Percentiles rank a stretch among this genome's conserved stretches.
These are phyloP conservation scores for Gaeumannomyces sp. DNA, from an alignment of 2,329 filamentous ascomycete genomes.

Conservation along the genomic window DNA sequence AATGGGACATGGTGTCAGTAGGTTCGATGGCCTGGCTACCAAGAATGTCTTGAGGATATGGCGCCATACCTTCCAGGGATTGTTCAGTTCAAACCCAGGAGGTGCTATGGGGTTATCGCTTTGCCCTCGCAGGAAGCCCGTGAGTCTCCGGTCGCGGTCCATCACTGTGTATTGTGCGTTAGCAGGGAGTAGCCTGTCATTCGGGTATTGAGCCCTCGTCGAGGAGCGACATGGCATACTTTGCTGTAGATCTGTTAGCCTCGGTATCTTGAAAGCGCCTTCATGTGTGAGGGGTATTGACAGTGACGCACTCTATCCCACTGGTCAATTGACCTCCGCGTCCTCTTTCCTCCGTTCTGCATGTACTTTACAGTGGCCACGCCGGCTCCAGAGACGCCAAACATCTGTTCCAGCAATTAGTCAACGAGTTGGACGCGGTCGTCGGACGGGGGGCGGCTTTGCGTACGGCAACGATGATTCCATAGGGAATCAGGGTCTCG, in stretches of 20 bases:
- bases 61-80: slow-evolving; percentile 53
- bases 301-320: slow-evolving; percentile 51
- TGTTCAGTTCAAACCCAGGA: slow-evolving; percentile 55
- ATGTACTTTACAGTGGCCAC: slow-evolving; percentile 49
- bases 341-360: slow-evolving; percentile 55
- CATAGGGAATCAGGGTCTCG: slow-evolving; percentile 58
- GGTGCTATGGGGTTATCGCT: slow-evolving; percentile 49
- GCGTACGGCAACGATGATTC: slow-evolving; percentile 55
- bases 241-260: slow-evolving; percentile 40
- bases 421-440: slow-evolving; percentile 6
- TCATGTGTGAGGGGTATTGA: not conserved
- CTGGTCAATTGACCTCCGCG: slow-evolving; percentile 53
- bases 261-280: slow-evolving; percentile 21
- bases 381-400: slow-evolving; percentile 53
- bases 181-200: not conserved
- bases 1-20: slow-evolving; percentile 14
- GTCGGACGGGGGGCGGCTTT: slow-evolving; percentile 10
- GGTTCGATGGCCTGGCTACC: not conserved
- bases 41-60: slow-evolving; percentile 10
- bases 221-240: slow-evolving; percentile 33
- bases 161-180: slow-evolving; percentile 47
- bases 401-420: slow-evolving; percentile 45
- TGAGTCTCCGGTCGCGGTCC: slow-evolving; percentile 57
- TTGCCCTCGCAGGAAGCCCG: slow-evolving; percentile 53
- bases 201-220: not conserved